Percentiles rank a stretch among this genome's conserved stretches.
phyloP scores from a whole-genome alignment of 129 eudicot species.

The Tanacetum coccineum region DNA sequence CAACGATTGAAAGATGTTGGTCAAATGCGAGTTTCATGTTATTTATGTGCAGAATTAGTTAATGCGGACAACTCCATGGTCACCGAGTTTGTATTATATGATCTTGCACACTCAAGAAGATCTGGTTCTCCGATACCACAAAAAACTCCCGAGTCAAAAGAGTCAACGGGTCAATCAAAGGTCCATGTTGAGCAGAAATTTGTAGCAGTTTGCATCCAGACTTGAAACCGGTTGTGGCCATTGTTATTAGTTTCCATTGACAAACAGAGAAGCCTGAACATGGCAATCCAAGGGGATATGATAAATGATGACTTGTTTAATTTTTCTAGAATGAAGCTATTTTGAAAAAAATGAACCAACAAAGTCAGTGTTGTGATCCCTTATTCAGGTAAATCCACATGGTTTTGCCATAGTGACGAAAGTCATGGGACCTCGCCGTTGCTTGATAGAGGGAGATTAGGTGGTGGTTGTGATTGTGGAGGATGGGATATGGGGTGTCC shows the following conservation, averaged over 20 bases:
- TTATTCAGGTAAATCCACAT: conserved; percentile 68
- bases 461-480: conserved; percentile 95
- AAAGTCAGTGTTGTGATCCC: conserved; percentile 73
- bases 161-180: conserved; percentile 27
- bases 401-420: conserved; percentile 56
- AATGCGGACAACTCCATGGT: conserved; percentile 55
- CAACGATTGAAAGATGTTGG: conserved; percentile 49
- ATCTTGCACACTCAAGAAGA: conserved; percentile 48
- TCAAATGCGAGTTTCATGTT: conserved; percentile 82
- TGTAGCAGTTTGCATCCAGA: conserved; percentile 50
- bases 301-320: conserved; percentile 34
- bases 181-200: conserved; percentile 25
- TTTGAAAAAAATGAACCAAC: conserved; percentile 26
- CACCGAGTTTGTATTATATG: conserved; percentile 75
- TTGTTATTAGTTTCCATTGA: conserved; percentile 63
- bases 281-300: conserved; percentile 38
- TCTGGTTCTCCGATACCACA: conserved; percentile 8
- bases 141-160: conserved; percentile 27
- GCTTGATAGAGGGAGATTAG: conserved; percentile 74
- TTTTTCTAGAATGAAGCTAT: conserved; percentile 29
- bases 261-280: conserved; percentile 75
- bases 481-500: conserved; percentile 99
- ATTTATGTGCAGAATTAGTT: conserved; percentile 59
- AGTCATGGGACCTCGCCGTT: conserved; percentile 71
- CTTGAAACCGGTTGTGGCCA: conserved; percentile 75